phyloP scores from a whole-genome alignment of 2,329 filamentous ascomycete species.

The Hypoxylon sp. region DNA sequence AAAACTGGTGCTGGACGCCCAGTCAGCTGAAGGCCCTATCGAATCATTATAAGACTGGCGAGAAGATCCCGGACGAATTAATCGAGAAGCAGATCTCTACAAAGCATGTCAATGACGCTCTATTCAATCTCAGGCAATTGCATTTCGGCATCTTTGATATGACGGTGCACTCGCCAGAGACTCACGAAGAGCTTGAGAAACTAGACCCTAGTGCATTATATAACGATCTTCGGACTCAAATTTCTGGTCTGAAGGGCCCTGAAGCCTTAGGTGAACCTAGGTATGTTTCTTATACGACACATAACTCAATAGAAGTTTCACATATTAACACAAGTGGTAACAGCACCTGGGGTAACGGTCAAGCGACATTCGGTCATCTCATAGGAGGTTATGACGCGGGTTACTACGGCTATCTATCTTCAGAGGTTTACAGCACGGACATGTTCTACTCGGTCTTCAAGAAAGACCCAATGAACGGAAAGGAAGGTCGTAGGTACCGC shows the following conservation, averaged over 20 bases:
- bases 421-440: conserved; percentile 85
- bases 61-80: conserved; percentile 81
- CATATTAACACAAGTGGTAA: conserved; percentile 42
- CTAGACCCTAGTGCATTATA: conserved; percentile 77
- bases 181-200: conserved; percentile 77
- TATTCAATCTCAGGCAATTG: conserved; percentile 83
- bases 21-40: conserved; percentile 76
- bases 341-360: conserved; percentile 80
- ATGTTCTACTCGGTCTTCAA: conserved; percentile 90
- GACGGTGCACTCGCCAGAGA: conserved; percentile 79
- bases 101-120: conserved; percentile 84
- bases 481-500: conserved; percentile 81
- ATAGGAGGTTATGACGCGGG: conserved; percentile 89
- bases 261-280: conserved; percentile 73
- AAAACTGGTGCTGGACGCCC: conserved; percentile 82
- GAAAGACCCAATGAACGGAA: conserved; percentile 81
- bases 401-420: conserved; percentile 83
- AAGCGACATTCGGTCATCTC: conserved; percentile 85
- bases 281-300: conserved; percentile 58
- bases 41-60: conserved; percentile 78
- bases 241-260: conserved; percentile 81
- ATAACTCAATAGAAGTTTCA: conserved; percentile 2
- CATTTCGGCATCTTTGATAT: conserved; percentile 89
- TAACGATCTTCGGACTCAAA: conserved; percentile 80
- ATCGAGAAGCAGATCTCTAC: conserved; percentile 81